Conservation (phyloP, 306 rosid species). For the Vicia faba region DNA sequence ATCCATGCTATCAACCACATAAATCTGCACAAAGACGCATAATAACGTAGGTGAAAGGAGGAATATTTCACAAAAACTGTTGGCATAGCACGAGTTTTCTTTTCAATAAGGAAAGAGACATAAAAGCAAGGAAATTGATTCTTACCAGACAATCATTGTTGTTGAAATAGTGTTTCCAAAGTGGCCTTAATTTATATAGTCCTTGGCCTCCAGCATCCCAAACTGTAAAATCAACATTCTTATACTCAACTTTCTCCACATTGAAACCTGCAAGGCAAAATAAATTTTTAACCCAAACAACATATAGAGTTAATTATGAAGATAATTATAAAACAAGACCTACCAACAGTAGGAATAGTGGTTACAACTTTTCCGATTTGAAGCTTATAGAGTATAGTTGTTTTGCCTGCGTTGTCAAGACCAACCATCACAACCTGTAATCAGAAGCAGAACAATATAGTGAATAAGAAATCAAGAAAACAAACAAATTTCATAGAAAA, state of each 20-base stretch:
- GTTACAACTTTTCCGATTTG: conserved; percentile 89
- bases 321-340: conserved; percentile 25
- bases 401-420: conserved; percentile 92
- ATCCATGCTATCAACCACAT: conserved; percentile 90
- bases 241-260: conserved; percentile 94
- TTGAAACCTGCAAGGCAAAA: conserved; percentile 69
- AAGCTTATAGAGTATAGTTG: conserved; percentile 87
- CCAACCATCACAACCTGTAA: conserved; percentile 89
- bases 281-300: conserved; percentile 16
- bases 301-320: background rate
- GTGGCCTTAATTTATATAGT: conserved; percentile 73
- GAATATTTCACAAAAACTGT: conserved; percentile 2
- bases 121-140: conserved; percentile 25
- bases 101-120: background rate
- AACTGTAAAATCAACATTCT: conserved; percentile 93
- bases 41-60: conserved; percentile 8
- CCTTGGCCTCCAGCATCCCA: conserved; percentile 99
- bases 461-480: background rate
- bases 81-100: background rate
- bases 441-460: conserved; percentile 28
- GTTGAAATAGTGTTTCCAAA: conserved; percentile 95
- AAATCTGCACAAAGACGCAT: conserved; percentile 57
- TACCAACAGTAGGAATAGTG: conserved; percentile 88
- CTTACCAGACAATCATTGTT: conserved; percentile 86
- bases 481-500: background rate